Evolutionary conservation across 2,329 filamentous ascomycete species (phyloP), one percentile per base, ranked within the genome.

Genomic region (Fusarium pseudocircinatum): DNA sequence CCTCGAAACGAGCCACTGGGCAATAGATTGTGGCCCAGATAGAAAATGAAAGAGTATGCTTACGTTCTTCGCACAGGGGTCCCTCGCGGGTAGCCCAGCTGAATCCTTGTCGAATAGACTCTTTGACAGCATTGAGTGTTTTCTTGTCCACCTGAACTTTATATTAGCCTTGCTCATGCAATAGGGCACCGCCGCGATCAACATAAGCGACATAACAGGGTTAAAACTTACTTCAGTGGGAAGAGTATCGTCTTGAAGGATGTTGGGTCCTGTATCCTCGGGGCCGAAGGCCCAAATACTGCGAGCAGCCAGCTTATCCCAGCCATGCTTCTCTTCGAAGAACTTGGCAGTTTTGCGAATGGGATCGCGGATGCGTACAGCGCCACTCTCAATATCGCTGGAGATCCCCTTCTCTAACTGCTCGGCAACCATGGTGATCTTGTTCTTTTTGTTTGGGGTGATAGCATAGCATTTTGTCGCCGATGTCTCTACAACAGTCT

Each of bases 201-300:
- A 39, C 24, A 28, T 24, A 22, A 50, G n/a, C 36, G 37, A 37
- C 42, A 40, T 42, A 28, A 18, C 56, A 59, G 52, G 34, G 52
- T 20, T 40, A n/a, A 56, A 54, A 59, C 88, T 82, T 83, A 91
- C 90, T 82, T 98, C 95, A 30, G 94, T 94, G 7, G 96, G 95
- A 24, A 99, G 86, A 24, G 96, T 99, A 82, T 99, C 96, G 82
- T 99, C 96, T 82, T 98, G 95, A 56, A 99, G 85, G 74, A 99
- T 96, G 82, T 99, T 99, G 11, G 96, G 94, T 1, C 95, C 94
- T 86, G 91, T 93, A 74, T 99, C 96, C 66, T 98, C 96, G 8
- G 96, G 96, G 6, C 96, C 96, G 84, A 99, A 99, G 3, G 96
- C 96, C 96, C 96, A 99, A 79, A 99, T 97, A 80, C 95, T 98